phyloP scores from a whole-genome alignment of 2,329 filamentous ascomycete species.

The Fulvia fulva region DNA sequence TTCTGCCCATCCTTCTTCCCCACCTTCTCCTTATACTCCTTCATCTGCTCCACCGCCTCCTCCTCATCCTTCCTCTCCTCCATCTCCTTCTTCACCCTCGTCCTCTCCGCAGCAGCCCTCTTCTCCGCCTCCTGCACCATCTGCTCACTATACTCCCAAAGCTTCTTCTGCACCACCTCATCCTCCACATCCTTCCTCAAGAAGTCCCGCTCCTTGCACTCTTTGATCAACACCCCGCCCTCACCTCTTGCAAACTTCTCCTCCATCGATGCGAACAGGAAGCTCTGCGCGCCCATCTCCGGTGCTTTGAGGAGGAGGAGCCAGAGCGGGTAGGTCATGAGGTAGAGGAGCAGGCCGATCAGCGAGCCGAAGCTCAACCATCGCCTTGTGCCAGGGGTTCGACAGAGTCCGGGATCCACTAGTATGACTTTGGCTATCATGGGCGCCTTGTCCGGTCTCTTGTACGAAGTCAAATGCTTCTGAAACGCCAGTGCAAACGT shows the following conservation, averaged over 20 bases:
- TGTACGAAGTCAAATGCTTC: slow-evolving; percentile 81
- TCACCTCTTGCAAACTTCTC: slow-evolving; percentile 58
- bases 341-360: slow-evolving; percentile 71
- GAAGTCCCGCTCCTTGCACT: slow-evolving; percentile 74
- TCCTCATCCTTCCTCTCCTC: slow-evolving; percentile 36
- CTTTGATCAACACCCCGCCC: slow-evolving; percentile 77
- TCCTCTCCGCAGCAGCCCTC: slow-evolving; percentile 63
- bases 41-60: slow-evolving; percentile 30
- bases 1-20: slow-evolving; percentile 32
- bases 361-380: slow-evolving; percentile 85
- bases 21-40: slow-evolving; percentile 33
- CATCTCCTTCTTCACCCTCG: slow-evolving; percentile 53
- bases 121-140: slow-evolving; percentile 80
- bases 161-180: slow-evolving; percentile 72
- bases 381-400: slow-evolving; percentile 81
- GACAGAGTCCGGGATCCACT: slow-evolving; percentile 78
- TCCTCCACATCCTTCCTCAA: slow-evolving; percentile 69
- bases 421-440: slow-evolving; percentile 80
- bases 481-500: slow-evolving; percentile 87
- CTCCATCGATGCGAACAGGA: slow-evolving; percentile 84
- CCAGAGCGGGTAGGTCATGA: slow-evolving; percentile 72
- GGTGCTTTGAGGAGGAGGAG: slow-evolving; percentile 88
- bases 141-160: slow-evolving; percentile 87
- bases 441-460: slow-evolving; percentile 76
- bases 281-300: slow-evolving; percentile 76